Evolutionary conservation across 2,329 filamentous ascomycete species (phyloP).

Genomic region (Ascochyta koolunga): DNA sequence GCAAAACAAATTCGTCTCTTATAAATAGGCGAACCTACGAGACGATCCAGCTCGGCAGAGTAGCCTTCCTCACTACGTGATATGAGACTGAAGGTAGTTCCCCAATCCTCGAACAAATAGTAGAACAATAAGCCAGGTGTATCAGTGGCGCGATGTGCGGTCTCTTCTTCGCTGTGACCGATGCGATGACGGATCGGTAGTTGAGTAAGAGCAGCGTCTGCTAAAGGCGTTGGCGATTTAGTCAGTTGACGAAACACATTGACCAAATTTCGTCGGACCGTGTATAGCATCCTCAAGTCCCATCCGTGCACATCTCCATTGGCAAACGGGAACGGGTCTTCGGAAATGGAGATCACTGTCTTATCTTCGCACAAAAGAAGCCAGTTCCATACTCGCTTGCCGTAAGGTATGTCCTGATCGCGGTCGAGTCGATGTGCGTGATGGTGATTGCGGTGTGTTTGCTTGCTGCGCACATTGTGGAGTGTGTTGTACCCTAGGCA

Average conservation of each 20-base stretch:
- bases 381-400: slow-evolving; percentile 72
- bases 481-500: slow-evolving; percentile 75
- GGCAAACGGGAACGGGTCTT: slow-evolving; percentile 57
- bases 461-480: slow-evolving; percentile 50
- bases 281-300: slow-evolving; percentile 55
- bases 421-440: slow-evolving; percentile 42
- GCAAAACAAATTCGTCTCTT: neutral
- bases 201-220: slow-evolving; percentile 49
- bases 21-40: slow-evolving; percentile 48
- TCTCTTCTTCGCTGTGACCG: slow-evolving; percentile 54
- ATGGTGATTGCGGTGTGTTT: slow-evolving; percentile 16
- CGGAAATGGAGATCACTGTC: slow-evolving; percentile 73
- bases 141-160: slow-evolving; percentile 57
- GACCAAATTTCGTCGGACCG: slow-evolving; percentile 63
- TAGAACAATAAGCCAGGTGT: slow-evolving; percentile 68
- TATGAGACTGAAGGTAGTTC: slow-evolving; percentile 63
- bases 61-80: slow-evolving; percentile 56
- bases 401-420: slow-evolving; percentile 51
- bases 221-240: slow-evolving; percentile 53
- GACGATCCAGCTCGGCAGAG: slow-evolving; percentile 54
- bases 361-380: slow-evolving; percentile 72
- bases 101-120: slow-evolving; percentile 71
- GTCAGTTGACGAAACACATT: slow-evolving; percentile 68
- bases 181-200: slow-evolving; percentile 55
- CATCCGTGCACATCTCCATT: slow-evolving; percentile 46